Evolutionary conservation across 768 basidiomycete species (phyloP).

Genomic region (Boletellus ananiceps): DNA sequence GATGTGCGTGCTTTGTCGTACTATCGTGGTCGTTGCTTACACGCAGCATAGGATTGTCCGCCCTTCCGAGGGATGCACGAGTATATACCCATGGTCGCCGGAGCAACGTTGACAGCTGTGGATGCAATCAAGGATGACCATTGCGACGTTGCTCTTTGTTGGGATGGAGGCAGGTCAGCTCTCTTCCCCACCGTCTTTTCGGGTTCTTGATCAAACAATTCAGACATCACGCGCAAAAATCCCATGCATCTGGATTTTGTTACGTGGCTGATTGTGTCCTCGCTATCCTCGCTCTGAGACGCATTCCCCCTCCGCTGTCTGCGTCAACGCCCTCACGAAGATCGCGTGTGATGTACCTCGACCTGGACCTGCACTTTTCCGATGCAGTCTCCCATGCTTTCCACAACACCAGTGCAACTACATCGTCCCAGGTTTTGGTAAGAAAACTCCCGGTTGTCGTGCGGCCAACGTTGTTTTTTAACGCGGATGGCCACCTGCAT

Average conservation of each 20-base stretch:
- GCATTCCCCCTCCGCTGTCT: slow-evolving; percentile 22
- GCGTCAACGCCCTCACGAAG: slow-evolving; percentile 27
- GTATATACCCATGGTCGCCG: slow-evolving; percentile 70
- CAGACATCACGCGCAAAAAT: slow-evolving; percentile 82
- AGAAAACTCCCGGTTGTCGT: slow-evolving; percentile 5
- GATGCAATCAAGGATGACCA: slow-evolving; percentile 47
- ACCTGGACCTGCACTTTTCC: slow-evolving; percentile 88
- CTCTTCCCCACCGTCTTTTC: slow-evolving; percentile 1
- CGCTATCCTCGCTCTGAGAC: slow-evolving; percentile 68
- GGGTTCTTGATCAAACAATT: not conserved
- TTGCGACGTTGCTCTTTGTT: slow-evolving; percentile 68
- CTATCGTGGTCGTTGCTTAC: not conserved
- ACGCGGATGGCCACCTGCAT: not conserved
- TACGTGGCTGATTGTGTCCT: slow-evolving; percentile 90
- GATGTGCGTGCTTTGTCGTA: slow-evolving; percentile 39
- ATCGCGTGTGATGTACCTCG: slow-evolving; percentile 81
- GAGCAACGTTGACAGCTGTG: slow-evolving; percentile 74
- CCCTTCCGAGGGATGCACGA: slow-evolving; percentile 61
- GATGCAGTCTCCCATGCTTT: slow-evolving; percentile 86
- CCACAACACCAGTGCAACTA: slow-evolving; percentile 35
- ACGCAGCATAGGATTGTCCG: slow-evolving; percentile 68
- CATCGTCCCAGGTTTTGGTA: slow-evolving; percentile 46
- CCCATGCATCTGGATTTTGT: slow-evolving; percentile 83
- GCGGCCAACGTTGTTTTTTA: not conserved
- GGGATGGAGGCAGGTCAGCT: slow-evolving; percentile 83